These are phyloP conservation scores for Oropetium thomaeum DNA, from an alignment of 176 grass and related monocot species.

Conservation along the genomic window DNA sequence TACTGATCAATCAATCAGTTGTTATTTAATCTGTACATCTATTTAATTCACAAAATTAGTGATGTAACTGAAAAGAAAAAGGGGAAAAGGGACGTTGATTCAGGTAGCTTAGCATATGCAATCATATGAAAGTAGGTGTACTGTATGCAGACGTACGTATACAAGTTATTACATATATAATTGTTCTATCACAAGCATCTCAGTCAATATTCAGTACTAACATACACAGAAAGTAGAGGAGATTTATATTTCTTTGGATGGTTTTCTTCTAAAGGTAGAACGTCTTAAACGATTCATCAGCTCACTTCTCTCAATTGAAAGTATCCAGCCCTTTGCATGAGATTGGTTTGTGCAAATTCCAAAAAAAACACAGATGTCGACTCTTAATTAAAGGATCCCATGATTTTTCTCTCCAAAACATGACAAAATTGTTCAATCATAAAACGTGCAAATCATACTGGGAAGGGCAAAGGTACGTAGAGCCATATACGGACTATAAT, in stretches of 20 bases:
- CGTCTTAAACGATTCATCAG: neutral
- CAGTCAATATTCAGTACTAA: neutral
- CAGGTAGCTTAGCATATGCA: neutral
- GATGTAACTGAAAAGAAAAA: neutral
- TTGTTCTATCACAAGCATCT: neutral
- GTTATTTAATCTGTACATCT: neutral
- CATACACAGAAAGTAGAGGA: neutral
- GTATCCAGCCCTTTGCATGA: neutral
- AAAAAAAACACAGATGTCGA: neutral
- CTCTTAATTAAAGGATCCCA: neutral
- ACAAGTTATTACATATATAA: neutral
- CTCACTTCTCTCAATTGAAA: neutral
- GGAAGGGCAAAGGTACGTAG: neutral
- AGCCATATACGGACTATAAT: neutral
- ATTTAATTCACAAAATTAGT: constrained; percentile 15
- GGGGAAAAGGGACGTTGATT: neutral
- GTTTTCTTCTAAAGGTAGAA: neutral
- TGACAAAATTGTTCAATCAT: neutral
- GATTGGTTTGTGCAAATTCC: too few relatives aligned
- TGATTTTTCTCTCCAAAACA: neutral
- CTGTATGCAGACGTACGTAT: neutral
- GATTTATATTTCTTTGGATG: neutral
- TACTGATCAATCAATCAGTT: constrained; percentile 25
- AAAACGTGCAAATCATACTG: neutral
- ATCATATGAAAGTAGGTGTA: neutral